Conservation (phyloP, 306 rosid species). For the Astragalus membranaceus region DNA sequence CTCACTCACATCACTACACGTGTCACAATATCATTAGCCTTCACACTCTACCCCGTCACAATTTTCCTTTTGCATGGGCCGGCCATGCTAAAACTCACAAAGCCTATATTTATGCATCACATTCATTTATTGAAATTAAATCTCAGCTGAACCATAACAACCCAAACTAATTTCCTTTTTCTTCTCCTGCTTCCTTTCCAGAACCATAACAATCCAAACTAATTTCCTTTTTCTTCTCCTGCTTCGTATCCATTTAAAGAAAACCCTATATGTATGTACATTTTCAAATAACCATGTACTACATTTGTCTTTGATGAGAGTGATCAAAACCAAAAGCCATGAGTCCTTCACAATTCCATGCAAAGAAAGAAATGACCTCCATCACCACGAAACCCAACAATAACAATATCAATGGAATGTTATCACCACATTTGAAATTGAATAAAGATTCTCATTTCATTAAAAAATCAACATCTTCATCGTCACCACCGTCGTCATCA, state of each 20-base stretch:
- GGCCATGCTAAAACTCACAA: not conserved
- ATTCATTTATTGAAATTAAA: not conserved
- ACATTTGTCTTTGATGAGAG: not conserved
- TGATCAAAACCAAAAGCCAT: conserved; percentile 26
- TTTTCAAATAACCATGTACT: not conserved
- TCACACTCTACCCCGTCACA: no score
- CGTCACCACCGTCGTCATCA: not conserved
- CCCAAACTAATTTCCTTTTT: not conserved
- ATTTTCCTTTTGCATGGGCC: not conserved
- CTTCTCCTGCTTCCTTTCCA: not conserved
- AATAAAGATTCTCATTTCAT: conserved; percentile 58
- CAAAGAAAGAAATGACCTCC: conserved; percentile 26
- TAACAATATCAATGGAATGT: conserved; percentile 14
- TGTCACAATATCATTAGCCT: conserved; percentile 1
- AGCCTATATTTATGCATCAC: conserved; percentile 5
- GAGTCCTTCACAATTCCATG: conserved; percentile 39
- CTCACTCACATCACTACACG: no score
- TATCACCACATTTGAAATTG: conserved; percentile 56
- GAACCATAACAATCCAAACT: conserved; percentile 1
- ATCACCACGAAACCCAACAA: not conserved
- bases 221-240: not conserved
- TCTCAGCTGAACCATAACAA: not conserved
- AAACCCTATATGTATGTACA: no score
- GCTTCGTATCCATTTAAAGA: not conserved
- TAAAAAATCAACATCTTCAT: conserved; percentile 29